These are phyloP conservation scores for Thalassiosira mediterranea DNA, from an alignment of 352 stramenopile genomes.

Conservation along the genomic window DNA sequence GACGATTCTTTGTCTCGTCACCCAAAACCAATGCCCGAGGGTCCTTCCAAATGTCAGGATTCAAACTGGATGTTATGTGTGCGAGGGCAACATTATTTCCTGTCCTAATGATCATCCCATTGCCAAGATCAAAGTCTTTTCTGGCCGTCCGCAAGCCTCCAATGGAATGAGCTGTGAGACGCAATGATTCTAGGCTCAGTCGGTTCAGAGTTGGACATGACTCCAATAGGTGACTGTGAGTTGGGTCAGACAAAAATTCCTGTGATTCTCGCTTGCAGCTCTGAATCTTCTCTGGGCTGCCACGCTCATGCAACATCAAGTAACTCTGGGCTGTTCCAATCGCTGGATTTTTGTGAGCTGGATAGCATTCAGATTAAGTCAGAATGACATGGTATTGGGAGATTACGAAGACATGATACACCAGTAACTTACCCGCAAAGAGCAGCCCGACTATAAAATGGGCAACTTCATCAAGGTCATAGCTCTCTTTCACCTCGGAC, in stretches of 20 bases:
- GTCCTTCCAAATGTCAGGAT: too few relatives aligned
- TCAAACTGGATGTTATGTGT: constrained; percentile 21
- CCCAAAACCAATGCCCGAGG: constrained; percentile 2
- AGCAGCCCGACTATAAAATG: constrained; percentile 52
- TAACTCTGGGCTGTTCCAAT: constrained; percentile 63
- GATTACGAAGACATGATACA: too few relatives aligned
- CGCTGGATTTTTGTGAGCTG: constrained; percentile 67
- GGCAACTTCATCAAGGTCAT: constrained; percentile 17
- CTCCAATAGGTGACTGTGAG: not conserved
- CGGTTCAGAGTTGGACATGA: constrained; percentile 26
- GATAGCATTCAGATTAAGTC: too few relatives aligned
- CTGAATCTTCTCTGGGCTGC: not conserved
- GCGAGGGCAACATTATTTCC: constrained; percentile 38
- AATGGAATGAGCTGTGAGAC: constrained; percentile 60
- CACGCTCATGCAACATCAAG: not conserved
- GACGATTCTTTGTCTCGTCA: constrained; percentile 5
- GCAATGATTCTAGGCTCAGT: constrained; percentile 46
- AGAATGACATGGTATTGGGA: too few relatives aligned
- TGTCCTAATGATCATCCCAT: not conserved
- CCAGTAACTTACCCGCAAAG: too few relatives aligned
- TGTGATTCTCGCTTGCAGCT: not conserved
- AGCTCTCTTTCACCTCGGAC: not conserved
- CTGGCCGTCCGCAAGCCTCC: constrained; percentile 41
- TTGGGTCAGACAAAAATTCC: not conserved
- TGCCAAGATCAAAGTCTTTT: constrained; percentile 1